Conservation (phyloP, 1,284 basidiomycete genomes). For the Earliella scabrosa region DNA sequence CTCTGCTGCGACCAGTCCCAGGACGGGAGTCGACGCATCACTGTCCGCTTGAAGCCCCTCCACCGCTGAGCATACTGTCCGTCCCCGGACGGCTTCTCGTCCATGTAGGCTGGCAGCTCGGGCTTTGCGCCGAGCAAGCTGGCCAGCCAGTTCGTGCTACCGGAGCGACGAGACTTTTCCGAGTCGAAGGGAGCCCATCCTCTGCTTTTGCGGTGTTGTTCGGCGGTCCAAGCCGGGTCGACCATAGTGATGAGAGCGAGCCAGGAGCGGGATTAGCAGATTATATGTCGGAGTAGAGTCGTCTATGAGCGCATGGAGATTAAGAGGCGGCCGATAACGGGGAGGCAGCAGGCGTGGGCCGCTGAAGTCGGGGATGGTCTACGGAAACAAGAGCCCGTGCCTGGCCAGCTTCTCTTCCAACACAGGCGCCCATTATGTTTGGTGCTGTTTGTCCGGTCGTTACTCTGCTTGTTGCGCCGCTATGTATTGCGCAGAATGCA, state of each 20-base stretch:
- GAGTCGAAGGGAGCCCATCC: conserved; percentile 23
- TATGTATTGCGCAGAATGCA: background rate
- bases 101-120: conserved; percentile 22
- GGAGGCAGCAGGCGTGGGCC: conserved; percentile 15
- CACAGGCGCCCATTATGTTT: conserved; percentile 9
- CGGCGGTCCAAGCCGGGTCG: conserved; percentile 19
- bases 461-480: background rate
- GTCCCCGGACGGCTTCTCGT: conserved; percentile 26
- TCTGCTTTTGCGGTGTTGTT: conserved; percentile 15
- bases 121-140: conserved; percentile 23
- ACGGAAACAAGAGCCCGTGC: background rate
- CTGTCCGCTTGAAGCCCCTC: conserved; percentile 23
- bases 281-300: conserved; percentile 10
- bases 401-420: background rate
- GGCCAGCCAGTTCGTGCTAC: conserved; percentile 30
- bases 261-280: conserved; percentile 11
- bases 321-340: conserved; percentile 16
- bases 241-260: conserved; percentile 17
- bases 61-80: conserved; percentile 19
- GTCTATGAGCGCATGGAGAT: conserved; percentile 26
- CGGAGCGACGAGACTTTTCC: conserved; percentile 20
- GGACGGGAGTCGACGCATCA: conserved; percentile 25
- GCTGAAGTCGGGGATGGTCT: background rate
- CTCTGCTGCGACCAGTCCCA: conserved; percentile 19
- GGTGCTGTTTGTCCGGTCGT: conserved; percentile 11